phyloP scores from a whole-genome alignment of 2,329 filamentous ascomycete genomes.

The Penicillium sp. region DNA sequence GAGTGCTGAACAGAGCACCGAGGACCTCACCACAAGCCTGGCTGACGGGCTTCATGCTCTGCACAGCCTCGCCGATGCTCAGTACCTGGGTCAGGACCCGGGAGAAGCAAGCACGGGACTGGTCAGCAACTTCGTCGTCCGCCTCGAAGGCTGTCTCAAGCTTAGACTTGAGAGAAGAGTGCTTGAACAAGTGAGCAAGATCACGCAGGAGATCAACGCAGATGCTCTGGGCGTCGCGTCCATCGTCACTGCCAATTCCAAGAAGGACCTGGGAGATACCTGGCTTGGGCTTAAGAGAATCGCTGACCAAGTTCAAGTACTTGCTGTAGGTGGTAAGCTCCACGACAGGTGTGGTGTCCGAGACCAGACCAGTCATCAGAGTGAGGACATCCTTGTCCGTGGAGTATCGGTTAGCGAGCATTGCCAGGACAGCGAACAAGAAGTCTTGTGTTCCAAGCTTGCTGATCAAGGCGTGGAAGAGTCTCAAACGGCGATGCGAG shows the following conservation, averaged over 20 bases:
- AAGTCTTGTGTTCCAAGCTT: slow-evolving; percentile 85
- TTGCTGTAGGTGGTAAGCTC: slow-evolving; percentile 75
- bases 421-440: slow-evolving; percentile 79
- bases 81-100: slow-evolving; percentile 66
- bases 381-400: slow-evolving; percentile 69
- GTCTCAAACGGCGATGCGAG: slow-evolving; percentile 72
- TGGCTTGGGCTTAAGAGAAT: slow-evolving; percentile 74
- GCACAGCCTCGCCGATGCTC: slow-evolving; percentile 58
- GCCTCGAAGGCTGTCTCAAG: slow-evolving; percentile 40
- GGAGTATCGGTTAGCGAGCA: slow-evolving; percentile 87
- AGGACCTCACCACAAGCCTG: slow-evolving; percentile 65
- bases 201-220: slow-evolving; percentile 45
- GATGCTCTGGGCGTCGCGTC: slow-evolving; percentile 49
- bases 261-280: slow-evolving; percentile 71
- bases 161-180: slow-evolving; percentile 44
- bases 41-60: slow-evolving; percentile 38
- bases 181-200: slow-evolving; percentile 42
- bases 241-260: slow-evolving; percentile 52
- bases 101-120: slow-evolving; percentile 68
- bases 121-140: slow-evolving; percentile 56
- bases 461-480: slow-evolving; percentile 82
- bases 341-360: slow-evolving; percentile 69
- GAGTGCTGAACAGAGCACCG: slow-evolving; percentile 75
- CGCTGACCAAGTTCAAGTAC: slow-evolving; percentile 70
- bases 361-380: slow-evolving; percentile 74